A percentile compares a stretch with the other conserved stretches of the same genome.
Evolutionary conservation across 192 early-diverging fungal genomes (phyloP).

Genomic region (Coemansia sp.): DNA sequence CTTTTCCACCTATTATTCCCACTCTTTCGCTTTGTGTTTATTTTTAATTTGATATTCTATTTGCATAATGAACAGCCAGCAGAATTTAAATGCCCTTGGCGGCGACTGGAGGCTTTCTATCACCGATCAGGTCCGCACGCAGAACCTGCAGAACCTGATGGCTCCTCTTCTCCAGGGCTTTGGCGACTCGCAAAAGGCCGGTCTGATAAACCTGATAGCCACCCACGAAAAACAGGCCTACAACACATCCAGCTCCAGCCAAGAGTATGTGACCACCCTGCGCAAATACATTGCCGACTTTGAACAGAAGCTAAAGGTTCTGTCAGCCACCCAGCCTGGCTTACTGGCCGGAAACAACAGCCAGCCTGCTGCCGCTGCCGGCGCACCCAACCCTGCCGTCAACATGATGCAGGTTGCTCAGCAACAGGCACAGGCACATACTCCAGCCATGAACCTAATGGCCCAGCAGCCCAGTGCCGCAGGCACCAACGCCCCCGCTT

Average conservation of each 20-base stretch:
- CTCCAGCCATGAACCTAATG: slow-evolving; percentile 2
- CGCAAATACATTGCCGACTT: slow-evolving; percentile 5
- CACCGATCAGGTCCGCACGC: slow-evolving; percentile 16
- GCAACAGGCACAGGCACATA: slow-evolving; percentile 4
- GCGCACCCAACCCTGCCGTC: neutral
- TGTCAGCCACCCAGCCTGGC: no score
- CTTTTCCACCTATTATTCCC: neutral
- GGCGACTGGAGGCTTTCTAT: slow-evolving; percentile 29
- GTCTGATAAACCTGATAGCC: slow-evolving; percentile 4
- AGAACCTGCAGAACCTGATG: slow-evolving; percentile 8
- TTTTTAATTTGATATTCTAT: neutral
- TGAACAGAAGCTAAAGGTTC: slow-evolving; percentile 11
- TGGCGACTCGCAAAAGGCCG: slow-evolving; percentile 4
- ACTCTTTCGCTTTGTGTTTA: neutral
- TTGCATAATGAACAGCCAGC: slow-evolving; percentile 25
- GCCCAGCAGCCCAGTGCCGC: slow-evolving; percentile 23
- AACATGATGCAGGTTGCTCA: slow-evolving; percentile 13
- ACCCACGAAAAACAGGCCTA: slow-evolving; percentile 16
- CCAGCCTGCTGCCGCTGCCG: slow-evolving; percentile 2
- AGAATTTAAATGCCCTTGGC: slow-evolving; percentile 9
- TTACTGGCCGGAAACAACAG: slow-evolving; percentile 1
- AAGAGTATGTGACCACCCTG: slow-evolving; percentile 25
- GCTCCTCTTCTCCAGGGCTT: slow-evolving; percentile 16
- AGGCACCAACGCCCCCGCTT: no score
- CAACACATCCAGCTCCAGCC: slow-evolving; percentile 12